These are phyloP conservation scores for Neocallimastix lanati DNA, from an alignment of 192 early-diverging fungal species.

Conservation along the genomic window DNA sequence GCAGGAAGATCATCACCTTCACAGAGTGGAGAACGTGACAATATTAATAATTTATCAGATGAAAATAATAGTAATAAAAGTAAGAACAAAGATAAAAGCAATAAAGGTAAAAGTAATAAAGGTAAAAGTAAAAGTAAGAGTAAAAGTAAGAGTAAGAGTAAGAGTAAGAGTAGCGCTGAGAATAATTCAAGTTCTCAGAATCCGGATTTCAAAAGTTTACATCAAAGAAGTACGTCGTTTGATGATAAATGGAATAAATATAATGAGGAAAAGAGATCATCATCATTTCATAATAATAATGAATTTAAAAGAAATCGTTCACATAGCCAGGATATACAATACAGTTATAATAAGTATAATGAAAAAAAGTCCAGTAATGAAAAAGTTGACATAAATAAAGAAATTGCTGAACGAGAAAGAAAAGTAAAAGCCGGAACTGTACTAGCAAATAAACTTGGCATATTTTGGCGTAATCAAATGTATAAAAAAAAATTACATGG, in stretches of 20 bases:
- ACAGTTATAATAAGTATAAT: neutral
- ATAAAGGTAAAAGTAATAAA: too few species aligned
- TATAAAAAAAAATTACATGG: neutral
- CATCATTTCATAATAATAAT: neutral
- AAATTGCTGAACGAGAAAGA: neutral
- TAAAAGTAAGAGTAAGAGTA: too few species aligned
- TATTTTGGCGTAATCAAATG: neutral
- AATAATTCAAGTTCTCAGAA: too few species aligned
- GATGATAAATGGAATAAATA: neutral
- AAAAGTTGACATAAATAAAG: neutral
- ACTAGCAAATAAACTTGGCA: neutral
- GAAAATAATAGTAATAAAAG: neutral
- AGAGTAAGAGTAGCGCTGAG: too few species aligned
- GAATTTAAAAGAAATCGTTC: neutral
- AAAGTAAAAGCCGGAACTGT: neutral
- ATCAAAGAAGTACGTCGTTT: neutral
- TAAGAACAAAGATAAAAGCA: too few species aligned
- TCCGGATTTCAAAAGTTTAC: too few species aligned
- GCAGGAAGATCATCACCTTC: neutral
- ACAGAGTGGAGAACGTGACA: neutral
- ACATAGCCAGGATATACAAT: neutral
- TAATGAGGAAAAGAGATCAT: neutral
- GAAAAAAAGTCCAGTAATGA: neutral
- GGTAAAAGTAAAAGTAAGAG: too few species aligned
- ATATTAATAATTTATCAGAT: neutral